Conservation (phyloP, 164 flowering plant genomes). For the Cinnamomum chago region DNA sequence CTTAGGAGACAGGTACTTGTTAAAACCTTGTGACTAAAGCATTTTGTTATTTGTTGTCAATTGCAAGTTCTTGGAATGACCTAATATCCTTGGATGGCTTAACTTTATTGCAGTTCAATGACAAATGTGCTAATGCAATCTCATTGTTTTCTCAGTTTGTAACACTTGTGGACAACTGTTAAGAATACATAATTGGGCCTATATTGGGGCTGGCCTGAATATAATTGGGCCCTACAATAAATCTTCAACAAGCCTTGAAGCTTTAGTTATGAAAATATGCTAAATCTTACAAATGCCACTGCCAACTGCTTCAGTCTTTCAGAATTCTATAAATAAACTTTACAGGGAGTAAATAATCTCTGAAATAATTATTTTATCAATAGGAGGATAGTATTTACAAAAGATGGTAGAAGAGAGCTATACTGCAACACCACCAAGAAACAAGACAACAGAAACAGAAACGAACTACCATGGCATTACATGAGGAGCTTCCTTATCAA, state of each 20-base stretch:
- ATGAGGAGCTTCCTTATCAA: too few relatives aligned
- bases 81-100: background rate
- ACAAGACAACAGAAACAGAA: too few relatives aligned
- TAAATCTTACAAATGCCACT: background rate
- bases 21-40: background rate
- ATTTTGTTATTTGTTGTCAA: background rate
- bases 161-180: background rate
- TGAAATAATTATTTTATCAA: background rate
- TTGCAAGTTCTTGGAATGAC: background rate
- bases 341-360: too few relatives aligned
- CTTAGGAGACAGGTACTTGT: slow-evolving; percentile 66
- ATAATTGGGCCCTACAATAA: too few relatives aligned
- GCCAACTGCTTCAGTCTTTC: background rate
- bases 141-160: background rate
- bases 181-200: too few relatives aligned
- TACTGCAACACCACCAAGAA: too few relatives aligned
- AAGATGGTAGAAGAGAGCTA: background rate
- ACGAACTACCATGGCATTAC: too few relatives aligned
- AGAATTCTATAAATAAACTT: background rate
- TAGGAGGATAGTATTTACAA: background rate
- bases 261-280: background rate
- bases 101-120: background rate
- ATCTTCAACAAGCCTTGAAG: too few relatives aligned
- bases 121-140: background rate
- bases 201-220: too few relatives aligned